A percentile compares a stretch with the other conserved stretches of the same genome.
These are phyloP conservation scores for Abortiporus biennis DNA, from an alignment of 1,284 basidiomycete genomes.

Conservation along the genomic window DNA sequence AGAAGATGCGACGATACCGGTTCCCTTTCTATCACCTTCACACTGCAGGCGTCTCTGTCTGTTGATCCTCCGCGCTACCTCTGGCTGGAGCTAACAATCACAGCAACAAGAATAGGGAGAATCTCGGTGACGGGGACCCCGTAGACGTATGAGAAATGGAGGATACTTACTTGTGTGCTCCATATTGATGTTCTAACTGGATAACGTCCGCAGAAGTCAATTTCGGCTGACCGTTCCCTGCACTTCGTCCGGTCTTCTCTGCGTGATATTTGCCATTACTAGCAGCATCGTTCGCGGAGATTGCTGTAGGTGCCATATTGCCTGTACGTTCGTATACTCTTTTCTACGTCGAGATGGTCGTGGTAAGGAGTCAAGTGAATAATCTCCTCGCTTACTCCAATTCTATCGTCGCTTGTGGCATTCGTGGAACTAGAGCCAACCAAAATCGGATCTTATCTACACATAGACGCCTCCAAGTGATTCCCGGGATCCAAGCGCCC, in stretches of 20 bases:
- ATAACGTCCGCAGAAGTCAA: conserved; percentile 68
- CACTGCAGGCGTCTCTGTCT: neutral
- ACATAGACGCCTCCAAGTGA: no score
- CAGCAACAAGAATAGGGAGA: conserved; percentile 10
- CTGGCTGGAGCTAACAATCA: conserved; percentile 1
- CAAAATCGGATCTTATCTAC: no score
- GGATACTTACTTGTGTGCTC: conserved; percentile 80
- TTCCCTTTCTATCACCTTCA: no score
- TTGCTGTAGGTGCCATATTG: conserved; percentile 11
- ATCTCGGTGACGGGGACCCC: conserved; percentile 9
- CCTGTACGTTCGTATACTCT: neutral
- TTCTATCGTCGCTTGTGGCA: no score
- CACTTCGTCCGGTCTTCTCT: conserved; percentile 4
- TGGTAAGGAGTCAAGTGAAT: neutral
- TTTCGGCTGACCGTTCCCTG: conserved; percentile 13
- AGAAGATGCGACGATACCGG: conserved; percentile 2
- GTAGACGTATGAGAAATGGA: conserved; percentile 8
- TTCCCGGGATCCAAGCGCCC: no score
- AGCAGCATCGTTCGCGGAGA: neutral
- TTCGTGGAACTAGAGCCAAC: no score
- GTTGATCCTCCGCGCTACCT: conserved; percentile 3
- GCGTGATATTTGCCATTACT: neutral
- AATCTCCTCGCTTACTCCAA: neutral
- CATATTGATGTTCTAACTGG: conserved; percentile 75
- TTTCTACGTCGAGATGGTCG: conserved; percentile 1